Conservation (phyloP, 2,329 filamentous ascomycete genomes). For the Reticulascus tulasneorum region DNA sequence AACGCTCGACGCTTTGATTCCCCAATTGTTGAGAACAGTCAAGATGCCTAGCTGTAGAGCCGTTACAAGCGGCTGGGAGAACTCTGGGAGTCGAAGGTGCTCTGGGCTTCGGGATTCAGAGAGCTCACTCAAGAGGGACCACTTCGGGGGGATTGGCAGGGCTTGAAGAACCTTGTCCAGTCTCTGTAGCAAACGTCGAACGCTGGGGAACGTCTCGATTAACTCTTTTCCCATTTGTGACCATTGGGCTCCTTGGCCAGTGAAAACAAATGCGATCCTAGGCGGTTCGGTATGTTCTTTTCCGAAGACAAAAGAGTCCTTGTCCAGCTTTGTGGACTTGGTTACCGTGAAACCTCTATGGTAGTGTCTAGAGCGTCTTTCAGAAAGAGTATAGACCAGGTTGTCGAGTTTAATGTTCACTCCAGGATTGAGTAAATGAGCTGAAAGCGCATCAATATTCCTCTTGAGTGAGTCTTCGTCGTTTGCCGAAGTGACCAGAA, state of each 20-base stretch:
- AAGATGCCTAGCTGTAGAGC: conserved; percentile 30
- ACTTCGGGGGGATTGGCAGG: conserved; percentile 9
- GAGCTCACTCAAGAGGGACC: conserved; percentile 18
- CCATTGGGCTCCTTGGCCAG: conserved; percentile 29
- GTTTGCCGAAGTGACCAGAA: conserved; percentile 14
- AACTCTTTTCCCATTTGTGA: conserved; percentile 19
- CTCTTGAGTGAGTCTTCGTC: neutral
- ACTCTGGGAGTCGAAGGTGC: conserved; percentile 18
- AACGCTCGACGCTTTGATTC: conserved; percentile 6
- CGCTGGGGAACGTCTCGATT: conserved; percentile 8
- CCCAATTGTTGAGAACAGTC: conserved; percentile 17
- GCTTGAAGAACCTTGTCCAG: conserved; percentile 16
- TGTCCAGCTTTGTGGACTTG: neutral
- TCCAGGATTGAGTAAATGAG: conserved; percentile 16
- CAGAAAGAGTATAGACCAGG: conserved; percentile 24
- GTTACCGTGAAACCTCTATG: conserved; percentile 19
- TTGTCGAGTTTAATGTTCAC: conserved; percentile 18
- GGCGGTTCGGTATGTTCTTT: conserved; percentile 1
- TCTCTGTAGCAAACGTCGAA: conserved; percentile 11
- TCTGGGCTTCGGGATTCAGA: conserved; percentile 2
- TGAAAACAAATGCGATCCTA: conserved; percentile 18
- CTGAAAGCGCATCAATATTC: neutral
- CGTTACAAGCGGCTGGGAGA: conserved; percentile 35
- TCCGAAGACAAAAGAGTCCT: neutral
- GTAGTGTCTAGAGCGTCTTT: conserved; percentile 16